Percentiles rank a stretch among this genome's conserved stretches.
Conservation (phyloP, 768 basidiomycete genomes). For the Podaxis sp. region DNA sequence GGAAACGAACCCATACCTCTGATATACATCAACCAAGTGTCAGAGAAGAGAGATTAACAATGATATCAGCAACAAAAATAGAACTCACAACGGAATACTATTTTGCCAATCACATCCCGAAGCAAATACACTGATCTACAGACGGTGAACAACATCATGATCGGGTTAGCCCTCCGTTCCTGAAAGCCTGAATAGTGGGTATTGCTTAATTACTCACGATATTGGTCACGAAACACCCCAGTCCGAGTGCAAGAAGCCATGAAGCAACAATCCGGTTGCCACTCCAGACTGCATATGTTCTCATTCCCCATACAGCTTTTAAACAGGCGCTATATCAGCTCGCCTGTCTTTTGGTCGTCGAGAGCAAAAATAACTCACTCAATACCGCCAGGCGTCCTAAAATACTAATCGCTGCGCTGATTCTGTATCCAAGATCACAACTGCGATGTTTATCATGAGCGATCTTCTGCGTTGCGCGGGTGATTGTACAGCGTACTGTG, state of each 20-base stretch:
- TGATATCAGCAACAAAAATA: background rate
- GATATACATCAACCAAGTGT: too few relatives aligned
- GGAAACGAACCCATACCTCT: background rate
- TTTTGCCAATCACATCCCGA: slow-evolving; percentile 3
- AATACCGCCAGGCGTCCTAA: slow-evolving; percentile 2
- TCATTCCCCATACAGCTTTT: slow-evolving; percentile 1
- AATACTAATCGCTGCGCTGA: background rate
- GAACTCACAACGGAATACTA: background rate
- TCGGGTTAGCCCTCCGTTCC: too few relatives aligned
- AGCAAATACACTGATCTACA: background rate
- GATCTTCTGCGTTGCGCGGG: background rate
- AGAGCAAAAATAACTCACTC: background rate
- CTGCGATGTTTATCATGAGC: background rate
- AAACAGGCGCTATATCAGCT: background rate
- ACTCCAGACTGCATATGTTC: slow-evolving; percentile 1
- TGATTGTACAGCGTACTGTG: background rate
- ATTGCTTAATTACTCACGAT: background rate
- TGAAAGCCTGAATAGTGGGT: background rate
- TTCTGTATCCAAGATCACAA: slow-evolving; percentile 9
- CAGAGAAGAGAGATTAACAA: background rate
- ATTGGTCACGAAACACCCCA: slow-evolving; percentile 1
- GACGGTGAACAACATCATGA: background rate
- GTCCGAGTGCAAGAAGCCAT: background rate
- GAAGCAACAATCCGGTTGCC: background rate
- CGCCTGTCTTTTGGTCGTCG: background rate